phyloP scores from a whole-genome alignment of 2,329 filamentous ascomycete species.

The Drechslera avenae region DNA sequence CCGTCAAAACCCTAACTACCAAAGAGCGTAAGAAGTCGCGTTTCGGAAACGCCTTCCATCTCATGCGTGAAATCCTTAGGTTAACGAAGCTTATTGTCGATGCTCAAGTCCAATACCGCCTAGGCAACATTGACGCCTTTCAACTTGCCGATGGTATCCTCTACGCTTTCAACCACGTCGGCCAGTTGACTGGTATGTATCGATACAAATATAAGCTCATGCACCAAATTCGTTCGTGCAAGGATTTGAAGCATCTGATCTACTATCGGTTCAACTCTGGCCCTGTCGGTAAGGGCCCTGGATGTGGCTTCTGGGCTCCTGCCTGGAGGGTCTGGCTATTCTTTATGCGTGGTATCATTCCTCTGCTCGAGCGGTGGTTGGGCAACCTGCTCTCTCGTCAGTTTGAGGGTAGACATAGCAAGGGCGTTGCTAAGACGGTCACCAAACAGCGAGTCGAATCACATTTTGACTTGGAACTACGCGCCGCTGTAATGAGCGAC shows the following conservation, averaged over 20 bases:
- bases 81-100: conserved; percentile 98
- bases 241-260: conserved; percentile 97
- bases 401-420: conserved; percentile 97
- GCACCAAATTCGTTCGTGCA: conserved; percentile 99
- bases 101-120: conserved; percentile 94
- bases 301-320: conserved; percentile 98
- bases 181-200: conserved; percentile 98
- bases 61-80: conserved; percentile 97
- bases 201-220: conserved; percentile 99
- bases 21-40: conserved; percentile 99
- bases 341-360: conserved; percentile 98
- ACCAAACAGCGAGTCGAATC: conserved; percentile 99
- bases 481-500: conserved; percentile 98
- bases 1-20: conserved; percentile 96
- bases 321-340: conserved; percentile 99
- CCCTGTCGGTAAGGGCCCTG: conserved; percentile 94
- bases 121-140: conserved; percentile 98
- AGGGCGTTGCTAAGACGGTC: conserved; percentile 97
- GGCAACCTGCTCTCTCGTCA: conserved; percentile 95
- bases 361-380: conserved; percentile 93
- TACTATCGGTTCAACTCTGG: conserved; percentile 99
- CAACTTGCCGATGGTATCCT: conserved; percentile 97
- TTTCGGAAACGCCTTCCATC: conserved; percentile 97
- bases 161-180: conserved; percentile 99
- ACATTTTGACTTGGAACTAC: conserved; percentile 95